A percentile compares a stretch with the other conserved stretches of the same genome.
These are phyloP conservation scores for Draba incana DNA, from an alignment of 345 rosid species.

Conservation along the genomic window DNA sequence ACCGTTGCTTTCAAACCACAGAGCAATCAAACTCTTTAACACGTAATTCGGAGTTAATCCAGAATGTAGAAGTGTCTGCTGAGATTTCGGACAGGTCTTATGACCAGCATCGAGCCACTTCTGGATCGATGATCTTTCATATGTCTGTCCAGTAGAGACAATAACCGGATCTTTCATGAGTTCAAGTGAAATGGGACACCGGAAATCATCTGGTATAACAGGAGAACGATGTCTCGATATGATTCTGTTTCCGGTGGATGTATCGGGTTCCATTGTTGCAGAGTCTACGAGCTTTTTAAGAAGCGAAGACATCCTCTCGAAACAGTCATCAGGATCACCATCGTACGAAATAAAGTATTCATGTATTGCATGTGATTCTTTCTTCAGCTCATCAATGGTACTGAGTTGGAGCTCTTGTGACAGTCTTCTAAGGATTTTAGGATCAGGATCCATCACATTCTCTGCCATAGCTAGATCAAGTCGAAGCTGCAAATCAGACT, in stretches of 20 bases:
- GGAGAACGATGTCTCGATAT: slow-evolving; percentile 80
- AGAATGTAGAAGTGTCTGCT: slow-evolving; percentile 85
- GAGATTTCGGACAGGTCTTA: slow-evolving; percentile 95
- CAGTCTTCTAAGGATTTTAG: slow-evolving; percentile 60
- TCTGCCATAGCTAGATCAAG: slow-evolving; percentile 65
- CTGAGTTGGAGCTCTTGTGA: slow-evolving; percentile 80
- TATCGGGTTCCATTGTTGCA: slow-evolving; percentile 53
- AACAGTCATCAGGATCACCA: slow-evolving; percentile 61
- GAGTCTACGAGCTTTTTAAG: slow-evolving; percentile 72
- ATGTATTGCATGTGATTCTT: slow-evolving; percentile 80
- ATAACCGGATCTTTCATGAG: slow-evolving; percentile 98
- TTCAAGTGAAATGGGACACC: slow-evolving; percentile 97
- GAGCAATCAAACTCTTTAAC: slow-evolving; percentile 84
- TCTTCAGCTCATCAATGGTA: slow-evolving; percentile 74
- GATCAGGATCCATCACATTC: slow-evolving; percentile 65
- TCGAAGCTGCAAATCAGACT: slow-evolving; percentile 66
- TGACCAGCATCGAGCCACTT: slow-evolving; percentile 99
- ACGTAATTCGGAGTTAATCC: slow-evolving; percentile 91
- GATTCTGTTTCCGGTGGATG: slow-evolving; percentile 50
- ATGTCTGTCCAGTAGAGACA: slow-evolving; percentile 99
- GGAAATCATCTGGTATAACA: slow-evolving; percentile 94
- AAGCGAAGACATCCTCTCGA: slow-evolving; percentile 65
- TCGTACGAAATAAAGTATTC: slow-evolving; percentile 67
- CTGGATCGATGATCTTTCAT: slow-evolving; percentile 93
- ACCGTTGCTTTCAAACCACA: slow-evolving; percentile 98